A percentile compares a stretch with the other conserved stretches of the same genome.
phyloP scores from a whole-genome alignment of 257 asterid species.

The Coffea eugenioides region DNA sequence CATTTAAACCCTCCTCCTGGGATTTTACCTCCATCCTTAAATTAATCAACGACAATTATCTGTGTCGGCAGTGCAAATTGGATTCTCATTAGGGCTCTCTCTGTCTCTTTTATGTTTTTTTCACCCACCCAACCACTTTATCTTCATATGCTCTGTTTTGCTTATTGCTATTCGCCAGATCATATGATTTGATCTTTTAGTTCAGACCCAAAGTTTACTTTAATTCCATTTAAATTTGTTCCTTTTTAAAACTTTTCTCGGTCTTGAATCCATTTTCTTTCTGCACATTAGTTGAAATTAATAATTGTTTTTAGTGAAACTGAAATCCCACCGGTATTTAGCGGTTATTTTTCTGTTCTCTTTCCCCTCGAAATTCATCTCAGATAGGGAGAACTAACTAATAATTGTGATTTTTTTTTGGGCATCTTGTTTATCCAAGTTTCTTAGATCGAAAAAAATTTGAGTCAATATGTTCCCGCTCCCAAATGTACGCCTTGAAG shows the following conservation, averaged over 20 bases:
- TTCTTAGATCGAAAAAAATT: neutral
- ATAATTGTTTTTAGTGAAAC: too few species aligned
- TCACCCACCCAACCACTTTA: neutral
- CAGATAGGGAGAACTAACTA: neutral
- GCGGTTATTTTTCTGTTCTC: neutral
- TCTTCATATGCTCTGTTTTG: neutral
- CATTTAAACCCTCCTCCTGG: neutral
- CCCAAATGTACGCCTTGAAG: neutral
- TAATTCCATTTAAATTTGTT: neutral
- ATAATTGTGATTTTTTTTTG: neutral
- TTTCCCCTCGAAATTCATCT: neutral
- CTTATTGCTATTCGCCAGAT: neutral
- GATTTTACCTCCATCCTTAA: neutral
- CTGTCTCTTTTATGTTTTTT: too few species aligned
- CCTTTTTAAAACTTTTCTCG: neutral
- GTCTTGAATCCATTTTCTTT: neutral
- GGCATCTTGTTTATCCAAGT: neutral
- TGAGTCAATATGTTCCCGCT: neutral
- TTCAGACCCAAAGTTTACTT: neutral
- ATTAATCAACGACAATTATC: neutral
- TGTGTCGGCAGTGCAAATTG: slow-evolving; percentile 13
- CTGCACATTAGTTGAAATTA: neutral
- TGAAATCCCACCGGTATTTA: neutral
- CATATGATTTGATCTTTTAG: neutral
- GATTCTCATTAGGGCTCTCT: neutral